These are phyloP conservation scores for Dentiscutata heterogama DNA, from an alignment of 371 early-diverging fungal genomes.

Conservation along the genomic window DNA sequence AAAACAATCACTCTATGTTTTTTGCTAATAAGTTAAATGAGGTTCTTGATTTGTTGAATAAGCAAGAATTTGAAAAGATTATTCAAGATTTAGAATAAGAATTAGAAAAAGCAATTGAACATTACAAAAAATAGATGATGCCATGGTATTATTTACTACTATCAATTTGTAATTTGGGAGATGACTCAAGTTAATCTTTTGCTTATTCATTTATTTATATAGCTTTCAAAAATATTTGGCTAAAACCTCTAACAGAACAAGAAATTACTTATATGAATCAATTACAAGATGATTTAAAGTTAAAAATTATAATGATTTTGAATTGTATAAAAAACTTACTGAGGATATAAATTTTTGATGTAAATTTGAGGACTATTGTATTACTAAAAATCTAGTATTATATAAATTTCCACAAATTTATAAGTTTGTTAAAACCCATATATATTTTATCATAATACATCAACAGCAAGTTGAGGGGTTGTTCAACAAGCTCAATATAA, in stretches of 20 bases:
- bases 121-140: background rate
- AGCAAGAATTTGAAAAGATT: background rate
- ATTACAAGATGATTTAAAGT: too few relatives aligned
- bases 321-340: too few relatives aligned
- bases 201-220: background rate
- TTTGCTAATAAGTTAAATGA: background rate
- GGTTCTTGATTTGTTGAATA: background rate
- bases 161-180: background rate
- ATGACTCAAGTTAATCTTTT: background rate
- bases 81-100: background rate
- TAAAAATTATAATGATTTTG: too few relatives aligned
- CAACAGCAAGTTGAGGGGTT: background rate
- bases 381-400: background rate
- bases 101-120: background rate
- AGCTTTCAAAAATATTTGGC: too few relatives aligned
- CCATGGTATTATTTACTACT: background rate
- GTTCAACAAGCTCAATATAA: background rate
- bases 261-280: too few relatives aligned
- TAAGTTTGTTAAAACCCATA: background rate
- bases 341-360: too few relatives aligned
- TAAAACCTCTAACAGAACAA: too few relatives aligned
- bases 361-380: too few relatives aligned
- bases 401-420: background rate
- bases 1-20: background rate
- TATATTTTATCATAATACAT: background rate